Percentiles rank a stretch among this genome's conserved stretches.
Conservation (phyloP, 495 filamentous ascomycete species). For the Neurospora sp. region DNA sequence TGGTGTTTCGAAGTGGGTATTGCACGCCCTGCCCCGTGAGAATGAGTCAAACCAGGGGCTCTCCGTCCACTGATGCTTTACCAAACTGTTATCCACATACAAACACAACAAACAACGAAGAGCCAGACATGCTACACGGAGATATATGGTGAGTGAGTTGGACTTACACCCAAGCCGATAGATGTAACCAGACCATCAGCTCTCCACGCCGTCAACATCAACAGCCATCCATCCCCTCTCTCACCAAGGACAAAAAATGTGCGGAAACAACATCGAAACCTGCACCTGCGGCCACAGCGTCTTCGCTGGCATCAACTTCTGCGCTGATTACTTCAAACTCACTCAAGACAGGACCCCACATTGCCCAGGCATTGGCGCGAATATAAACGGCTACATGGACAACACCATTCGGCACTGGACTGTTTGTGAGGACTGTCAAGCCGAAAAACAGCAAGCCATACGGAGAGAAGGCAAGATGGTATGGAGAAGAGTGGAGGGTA, state of each 20-base stretch:
- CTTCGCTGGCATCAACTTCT: neutral
- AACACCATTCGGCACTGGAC: neutral
- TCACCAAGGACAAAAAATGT: neutral
- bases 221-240: neutral
- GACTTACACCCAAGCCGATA: neutral
- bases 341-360: neutral
- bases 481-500: neutral
- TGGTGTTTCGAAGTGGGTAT: no score
- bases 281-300: neutral
- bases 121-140: neutral
- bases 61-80: neutral
- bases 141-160: neutral
- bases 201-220: neutral
- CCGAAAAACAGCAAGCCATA: neutral
- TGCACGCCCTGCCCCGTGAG: no score
- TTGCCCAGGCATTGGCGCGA: neutral
- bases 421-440: neutral
- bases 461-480: neutral
- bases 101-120: neutral
- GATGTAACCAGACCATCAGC: rapidly evolving
- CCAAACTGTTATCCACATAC: neutral
- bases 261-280: neutral
- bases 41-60: neutral
- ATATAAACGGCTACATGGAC: neutral
- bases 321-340: neutral